These are phyloP conservation scores for Ceratobasidium sp. DNA, from an alignment of 1,284 basidiomycete genomes.

Conservation along the genomic window DNA sequence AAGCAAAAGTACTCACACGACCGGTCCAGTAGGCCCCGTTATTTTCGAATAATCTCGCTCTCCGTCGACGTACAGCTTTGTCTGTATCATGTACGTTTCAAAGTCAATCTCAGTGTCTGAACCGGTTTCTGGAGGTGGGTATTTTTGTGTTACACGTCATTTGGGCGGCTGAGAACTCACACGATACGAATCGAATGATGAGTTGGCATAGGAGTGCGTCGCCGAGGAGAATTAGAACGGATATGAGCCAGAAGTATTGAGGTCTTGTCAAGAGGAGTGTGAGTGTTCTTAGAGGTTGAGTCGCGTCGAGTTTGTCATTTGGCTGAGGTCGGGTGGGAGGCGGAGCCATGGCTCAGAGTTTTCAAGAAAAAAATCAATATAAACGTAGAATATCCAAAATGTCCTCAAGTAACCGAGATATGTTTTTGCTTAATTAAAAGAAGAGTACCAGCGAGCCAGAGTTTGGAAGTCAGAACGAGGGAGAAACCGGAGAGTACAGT, in stretches of 20 bases:
- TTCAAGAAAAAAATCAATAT: neutral
- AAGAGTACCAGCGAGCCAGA: neutral
- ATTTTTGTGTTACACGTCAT: slow-evolving; percentile 8
- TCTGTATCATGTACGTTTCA: slow-evolving; percentile 92
- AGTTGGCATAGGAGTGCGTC: slow-evolving; percentile 81
- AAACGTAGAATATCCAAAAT: neutral
- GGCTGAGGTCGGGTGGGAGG: slow-evolving; percentile 15
- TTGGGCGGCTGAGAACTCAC: slow-evolving; percentile 64
- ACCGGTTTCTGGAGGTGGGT: too few species aligned
- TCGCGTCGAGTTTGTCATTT: slow-evolving; percentile 34
- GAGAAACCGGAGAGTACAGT: slow-evolving; percentile 37
- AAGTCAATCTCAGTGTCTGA: slow-evolving; percentile 99
- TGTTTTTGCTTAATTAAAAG: neutral
- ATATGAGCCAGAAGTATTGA: slow-evolving; percentile 74
- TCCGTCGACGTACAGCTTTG: slow-evolving; percentile 82
- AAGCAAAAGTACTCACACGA: slow-evolving; percentile 75
- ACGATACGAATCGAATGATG: slow-evolving; percentile 83
- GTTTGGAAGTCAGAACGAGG: slow-evolving; percentile 24
- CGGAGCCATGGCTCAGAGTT: slow-evolving; percentile 8
- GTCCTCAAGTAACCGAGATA: neutral
- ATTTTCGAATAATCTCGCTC: slow-evolving; percentile 90
- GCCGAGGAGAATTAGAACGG: slow-evolving; percentile 72
- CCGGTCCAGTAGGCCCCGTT: slow-evolving; percentile 90
- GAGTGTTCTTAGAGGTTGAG: slow-evolving; percentile 44
- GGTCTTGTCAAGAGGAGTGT: slow-evolving; percentile 68